These are phyloP conservation scores for Coelastrella sp. DNA, from an alignment of 139 green algal genomes.

Conservation along the genomic window DNA sequence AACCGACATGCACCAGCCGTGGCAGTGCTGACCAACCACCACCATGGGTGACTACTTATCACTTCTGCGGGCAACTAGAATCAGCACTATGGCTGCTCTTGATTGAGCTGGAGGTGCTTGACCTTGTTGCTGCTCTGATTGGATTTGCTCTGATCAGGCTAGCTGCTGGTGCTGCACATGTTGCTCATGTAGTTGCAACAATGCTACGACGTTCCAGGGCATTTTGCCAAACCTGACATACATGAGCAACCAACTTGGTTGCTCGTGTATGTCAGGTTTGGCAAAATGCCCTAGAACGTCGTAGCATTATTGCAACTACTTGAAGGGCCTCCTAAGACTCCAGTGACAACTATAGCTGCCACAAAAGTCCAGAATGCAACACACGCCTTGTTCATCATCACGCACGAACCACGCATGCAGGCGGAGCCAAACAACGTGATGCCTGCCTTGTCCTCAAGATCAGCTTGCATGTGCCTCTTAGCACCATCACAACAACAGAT, in stretches of 20 bases:
- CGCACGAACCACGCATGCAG: not conserved
- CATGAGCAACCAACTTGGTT: not conserved
- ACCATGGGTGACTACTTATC: too few species aligned
- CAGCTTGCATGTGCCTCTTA: not conserved
- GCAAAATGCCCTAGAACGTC: too few species aligned
- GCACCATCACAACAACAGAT: not conserved
- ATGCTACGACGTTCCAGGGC: not conserved
- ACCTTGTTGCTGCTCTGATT: too few species aligned
- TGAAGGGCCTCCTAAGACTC: not conserved
- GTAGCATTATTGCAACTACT: not conserved
- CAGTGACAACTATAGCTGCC: not conserved
- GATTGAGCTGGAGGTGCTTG: too few species aligned
- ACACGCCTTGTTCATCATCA: not conserved
- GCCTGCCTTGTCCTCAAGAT: not conserved
- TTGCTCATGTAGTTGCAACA: not conserved
- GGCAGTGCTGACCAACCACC: too few species aligned
- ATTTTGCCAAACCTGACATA: not conserved
- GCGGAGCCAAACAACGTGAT: not conserved
- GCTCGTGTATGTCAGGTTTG: too few species aligned
- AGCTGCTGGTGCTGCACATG: not conserved
- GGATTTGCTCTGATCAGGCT: too few species aligned
- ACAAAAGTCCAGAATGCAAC: not conserved
- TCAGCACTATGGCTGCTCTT: too few species aligned
- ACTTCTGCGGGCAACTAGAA: too few species aligned
- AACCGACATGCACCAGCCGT: too few species aligned